These are phyloP conservation scores for Cystobasidium sp. DNA, from an alignment of 1,284 basidiomycete species.

Conservation along the genomic window DNA sequence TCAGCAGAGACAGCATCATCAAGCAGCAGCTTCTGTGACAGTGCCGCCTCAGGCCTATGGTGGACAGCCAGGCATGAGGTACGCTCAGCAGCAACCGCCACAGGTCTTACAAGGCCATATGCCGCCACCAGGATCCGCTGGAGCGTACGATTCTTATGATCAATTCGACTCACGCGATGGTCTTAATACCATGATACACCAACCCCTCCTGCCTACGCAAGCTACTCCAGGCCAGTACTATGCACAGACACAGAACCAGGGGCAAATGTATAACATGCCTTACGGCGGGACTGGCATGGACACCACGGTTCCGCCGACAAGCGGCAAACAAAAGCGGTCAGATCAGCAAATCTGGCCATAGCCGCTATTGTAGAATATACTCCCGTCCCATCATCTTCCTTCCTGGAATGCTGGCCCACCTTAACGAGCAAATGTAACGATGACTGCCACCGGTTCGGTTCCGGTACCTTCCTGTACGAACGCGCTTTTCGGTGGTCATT, in stretches of 20 bases:
- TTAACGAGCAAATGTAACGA: slow-evolving; percentile 2
- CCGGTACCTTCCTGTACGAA: not conserved
- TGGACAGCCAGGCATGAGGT: slow-evolving; percentile 15
- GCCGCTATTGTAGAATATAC: not conserved
- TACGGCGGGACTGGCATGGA: not conserved
- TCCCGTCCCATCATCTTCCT: not conserved
- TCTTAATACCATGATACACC: slow-evolving; percentile 32
- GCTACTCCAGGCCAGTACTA: slow-evolving; percentile 4
- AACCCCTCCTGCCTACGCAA: slow-evolving; percentile 36
- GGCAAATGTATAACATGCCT: not conserved
- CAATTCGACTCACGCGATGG: slow-evolving; percentile 35
- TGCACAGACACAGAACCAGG: not conserved
- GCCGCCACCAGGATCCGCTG: not conserved
- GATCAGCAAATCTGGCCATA: slow-evolving; percentile 41
- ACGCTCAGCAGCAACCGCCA: slow-evolving; percentile 12
- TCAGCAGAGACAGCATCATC: slow-evolving; percentile 9
- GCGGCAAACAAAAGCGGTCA: slow-evolving; percentile 35
- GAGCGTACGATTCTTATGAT: slow-evolving; percentile 36
- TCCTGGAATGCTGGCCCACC: not conserved
- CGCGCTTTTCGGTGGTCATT: too few relatives aligned
- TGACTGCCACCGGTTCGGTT: not conserved
- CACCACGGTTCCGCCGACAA: not conserved
- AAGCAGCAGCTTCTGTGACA: slow-evolving; percentile 22
- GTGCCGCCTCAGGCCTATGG: slow-evolving; percentile 37
- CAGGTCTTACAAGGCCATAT: slow-evolving; percentile 4